phyloP scores from a whole-genome alignment of 352 stramenopile genomes.

The Phytopythium cucurbitacearum region DNA sequence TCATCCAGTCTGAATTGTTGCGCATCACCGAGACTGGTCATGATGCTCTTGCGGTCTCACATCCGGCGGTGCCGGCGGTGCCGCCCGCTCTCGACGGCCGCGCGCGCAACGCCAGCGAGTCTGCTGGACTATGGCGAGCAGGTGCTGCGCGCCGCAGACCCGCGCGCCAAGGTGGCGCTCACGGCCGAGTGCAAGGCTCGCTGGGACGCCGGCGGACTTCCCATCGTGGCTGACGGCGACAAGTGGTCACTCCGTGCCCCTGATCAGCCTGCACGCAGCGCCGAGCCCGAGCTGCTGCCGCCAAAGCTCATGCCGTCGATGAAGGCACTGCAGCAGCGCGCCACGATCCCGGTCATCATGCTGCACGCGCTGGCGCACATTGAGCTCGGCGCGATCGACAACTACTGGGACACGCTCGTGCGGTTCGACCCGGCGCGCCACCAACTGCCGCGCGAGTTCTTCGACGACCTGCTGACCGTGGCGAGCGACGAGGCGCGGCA shows the following conservation, averaged over 20 bases:
- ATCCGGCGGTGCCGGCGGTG: no score
- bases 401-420: constrained; percentile 86
- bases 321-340: constrained; percentile 55
- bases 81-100: no score
- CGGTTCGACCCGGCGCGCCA: constrained; percentile 61
- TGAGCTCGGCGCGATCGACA: constrained; percentile 82
- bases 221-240: constrained; percentile 19
- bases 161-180: constrained; percentile 55
- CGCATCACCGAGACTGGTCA: no score
- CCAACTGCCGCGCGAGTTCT: constrained; percentile 52
- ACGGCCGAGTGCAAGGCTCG: constrained; percentile 50
- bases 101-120: no score
- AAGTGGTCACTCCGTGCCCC: constrained; percentile 39
- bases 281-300: constrained; percentile 40
- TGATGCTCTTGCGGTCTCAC: no score
- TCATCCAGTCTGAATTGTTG: no score
- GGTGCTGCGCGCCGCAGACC: constrained; percentile 45
- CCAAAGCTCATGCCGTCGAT: constrained; percentile 69
- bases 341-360: constrained; percentile 63
- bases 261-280: constrained; percentile 37
- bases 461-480: constrained; percentile 69
- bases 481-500: constrained; percentile 75
- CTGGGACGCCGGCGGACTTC: constrained; percentile 38
- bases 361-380: constrained; percentile 84
- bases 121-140: constrained; percentile 56